These are phyloP conservation scores for Tieghemostelium lacteum DNA, from an alignment of 78 protist species.

Conservation along the genomic window DNA sequence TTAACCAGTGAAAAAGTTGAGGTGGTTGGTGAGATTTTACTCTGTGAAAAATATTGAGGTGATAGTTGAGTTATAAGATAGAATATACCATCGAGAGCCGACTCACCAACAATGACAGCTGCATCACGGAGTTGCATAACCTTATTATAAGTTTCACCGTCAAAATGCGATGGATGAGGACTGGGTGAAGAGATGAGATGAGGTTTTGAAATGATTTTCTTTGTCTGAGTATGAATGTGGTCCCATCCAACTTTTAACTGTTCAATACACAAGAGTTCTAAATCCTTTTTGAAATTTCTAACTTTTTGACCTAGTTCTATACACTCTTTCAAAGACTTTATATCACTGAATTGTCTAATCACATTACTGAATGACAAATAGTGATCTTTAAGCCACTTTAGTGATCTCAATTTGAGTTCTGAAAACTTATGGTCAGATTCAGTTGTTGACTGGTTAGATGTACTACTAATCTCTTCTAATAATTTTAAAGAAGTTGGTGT, in stretches of 20 bases:
- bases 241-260: slow-evolving; percentile 58
- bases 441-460: neutral
- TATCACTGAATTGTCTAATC: slow-evolving; percentile 29
- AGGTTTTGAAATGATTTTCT: neutral
- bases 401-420: slow-evolving; percentile 31
- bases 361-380: slow-evolving; percentile 29
- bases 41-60: slow-evolving; percentile 9
- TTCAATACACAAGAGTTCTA: slow-evolving; percentile 39
- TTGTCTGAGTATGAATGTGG: neutral
- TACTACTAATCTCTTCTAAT: neutral
- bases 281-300: slow-evolving; percentile 51
- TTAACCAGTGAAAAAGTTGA: neutral
- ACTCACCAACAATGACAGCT: slow-evolving; percentile 70
- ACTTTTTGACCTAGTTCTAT: slow-evolving; percentile 61
- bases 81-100: slow-evolving; percentile 42
- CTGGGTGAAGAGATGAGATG: neutral
- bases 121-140: slow-evolving; percentile 48
- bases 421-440: neutral
- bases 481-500: neutral
- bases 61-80: slow-evolving; percentile 38
- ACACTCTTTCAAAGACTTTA: slow-evolving; percentile 32
- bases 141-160: slow-evolving; percentile 68
- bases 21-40: neutral
- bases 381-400: slow-evolving; percentile 12
- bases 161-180: slow-evolving; percentile 61